phyloP scores from a whole-genome alignment of 257 asterid genomes.

The Solanum chiquidenum region DNA sequence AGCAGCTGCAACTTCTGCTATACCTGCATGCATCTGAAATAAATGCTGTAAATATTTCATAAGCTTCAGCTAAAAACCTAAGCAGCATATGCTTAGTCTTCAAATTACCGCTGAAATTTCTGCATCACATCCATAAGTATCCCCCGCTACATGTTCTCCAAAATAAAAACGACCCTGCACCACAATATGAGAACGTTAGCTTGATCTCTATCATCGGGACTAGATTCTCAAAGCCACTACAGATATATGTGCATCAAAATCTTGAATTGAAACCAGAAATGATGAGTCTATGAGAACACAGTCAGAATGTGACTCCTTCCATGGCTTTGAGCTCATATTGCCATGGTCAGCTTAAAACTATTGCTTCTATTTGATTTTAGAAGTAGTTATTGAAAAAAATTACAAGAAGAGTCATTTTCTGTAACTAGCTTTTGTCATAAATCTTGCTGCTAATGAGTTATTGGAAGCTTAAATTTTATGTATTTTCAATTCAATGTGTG shows the following conservation, averaged over 20 bases:
- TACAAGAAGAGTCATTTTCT: neutral
- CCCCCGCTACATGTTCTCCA: constrained; percentile 54
- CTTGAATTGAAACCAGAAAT: neutral
- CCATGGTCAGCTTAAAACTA: neutral
- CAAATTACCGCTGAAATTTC: constrained; percentile 65
- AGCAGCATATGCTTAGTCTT: constrained; percentile 2
- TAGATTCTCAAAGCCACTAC: neutral
- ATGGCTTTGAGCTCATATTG: neutral
- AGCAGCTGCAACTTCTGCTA: constrained; percentile 99
- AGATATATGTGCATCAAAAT: neutral
- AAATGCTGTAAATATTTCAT: constrained; percentile 1
- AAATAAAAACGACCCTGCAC: constrained; percentile 94
- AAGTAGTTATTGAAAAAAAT: neutral
- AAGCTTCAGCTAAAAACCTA: neutral
- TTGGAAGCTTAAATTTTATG: neutral
- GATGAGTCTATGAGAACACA: neutral
- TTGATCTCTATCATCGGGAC: neutral
- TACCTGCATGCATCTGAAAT: constrained; percentile 88
- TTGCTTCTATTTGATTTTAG: neutral
- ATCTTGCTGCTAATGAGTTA: neutral
- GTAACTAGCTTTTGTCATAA: neutral
- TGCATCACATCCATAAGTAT: constrained; percentile 68
- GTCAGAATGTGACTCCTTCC: neutral
- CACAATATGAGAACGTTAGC: neutral
- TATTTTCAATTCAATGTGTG: neutral